Base-by-base conservation (phyloP, 2,329 filamentous ascomycete species). In the Chaetomium olivaceum region DNA sequence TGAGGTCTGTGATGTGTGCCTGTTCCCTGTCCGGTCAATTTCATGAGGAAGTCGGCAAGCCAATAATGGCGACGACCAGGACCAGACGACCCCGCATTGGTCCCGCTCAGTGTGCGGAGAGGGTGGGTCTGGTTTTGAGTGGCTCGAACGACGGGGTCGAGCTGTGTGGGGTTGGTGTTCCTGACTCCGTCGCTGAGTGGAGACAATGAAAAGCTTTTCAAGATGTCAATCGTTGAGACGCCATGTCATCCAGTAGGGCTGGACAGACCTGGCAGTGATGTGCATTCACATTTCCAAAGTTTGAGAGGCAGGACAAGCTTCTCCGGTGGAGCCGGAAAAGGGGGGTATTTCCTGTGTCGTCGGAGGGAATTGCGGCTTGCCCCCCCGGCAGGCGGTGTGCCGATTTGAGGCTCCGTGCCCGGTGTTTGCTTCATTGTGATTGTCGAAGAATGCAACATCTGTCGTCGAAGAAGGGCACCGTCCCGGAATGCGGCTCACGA, bases 61-160 rank as follows among this genome's bases (percentile, higher is more conserved):
- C 39, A 43, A 43, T 39, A 39, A 39, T 14, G 14, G 36, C 19
- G 36, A 16, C 16, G 39, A 5, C 16, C 16, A 43, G 39, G 21
- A 27, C 16, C 39, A 14, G 16, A 43, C 21, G 11, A 25, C 33
- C 55, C 56, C 33, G 25, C 11, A 58, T 36, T 11, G 33, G 27
- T 4, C 57, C 43, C 31, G 58, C 58, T 43, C 36, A 50, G 50
- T 4, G n/a, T 61, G 59, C 31, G 59, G 59, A 61, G 59, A 43
- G 50, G 43, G 43, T 50, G 58, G 58, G 29, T 9, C 27, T 31
- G 55, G 14, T 19, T 12, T 23, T 14, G n/a, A 21, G n/a, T 21
- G n/a, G n/a, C 8, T 27, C 50, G 21, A 52, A 25, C 21, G 21
- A 27, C 21, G 48, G 23, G 23, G 23, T 51, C 7, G 48, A 51